These are phyloP conservation scores for Pistacia integerrima DNA, from an alignment of 345 rosid genomes.

Conservation along the genomic window DNA sequence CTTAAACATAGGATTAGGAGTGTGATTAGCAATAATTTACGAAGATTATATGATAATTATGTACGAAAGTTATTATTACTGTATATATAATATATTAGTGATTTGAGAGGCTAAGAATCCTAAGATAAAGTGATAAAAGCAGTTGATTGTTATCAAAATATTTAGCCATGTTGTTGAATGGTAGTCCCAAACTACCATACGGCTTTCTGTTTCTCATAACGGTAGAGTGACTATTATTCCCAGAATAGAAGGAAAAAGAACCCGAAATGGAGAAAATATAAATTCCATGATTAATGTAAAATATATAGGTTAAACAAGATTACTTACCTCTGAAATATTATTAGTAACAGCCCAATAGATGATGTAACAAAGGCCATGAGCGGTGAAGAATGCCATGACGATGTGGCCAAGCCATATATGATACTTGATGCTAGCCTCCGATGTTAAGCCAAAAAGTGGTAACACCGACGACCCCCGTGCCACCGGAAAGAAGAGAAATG, in stretches of 20 bases:
- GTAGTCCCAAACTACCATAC: neutral
- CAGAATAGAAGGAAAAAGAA: neutral
- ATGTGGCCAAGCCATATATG: conserved; percentile 90
- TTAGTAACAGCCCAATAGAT: conserved; percentile 40
- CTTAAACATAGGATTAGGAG: neutral
- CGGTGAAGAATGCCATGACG: conserved; percentile 58
- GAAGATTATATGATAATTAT: no score
- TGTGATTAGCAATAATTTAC: no score
- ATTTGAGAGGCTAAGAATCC: no score
- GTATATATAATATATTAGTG: no score
- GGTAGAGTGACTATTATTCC: neutral
- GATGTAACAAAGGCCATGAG: conserved; percentile 67
- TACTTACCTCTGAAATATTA: conserved; percentile 48
- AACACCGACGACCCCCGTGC: conserved; percentile 79
- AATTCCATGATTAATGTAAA: no score
- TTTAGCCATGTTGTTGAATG: neutral
- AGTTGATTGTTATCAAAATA: no score
- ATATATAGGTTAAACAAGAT: neutral
- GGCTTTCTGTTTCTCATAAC: neutral
- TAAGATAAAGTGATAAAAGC: no score
- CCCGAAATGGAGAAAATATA: neutral
- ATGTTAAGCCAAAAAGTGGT: conserved; percentile 63
- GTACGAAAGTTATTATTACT: no score
- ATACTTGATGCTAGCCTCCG: conserved; percentile 86
- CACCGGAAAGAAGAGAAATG: conserved; percentile 81